phyloP scores from a whole-genome alignment of 768 basidiomycete species.

The Sporobolomyces phaffii region DNA sequence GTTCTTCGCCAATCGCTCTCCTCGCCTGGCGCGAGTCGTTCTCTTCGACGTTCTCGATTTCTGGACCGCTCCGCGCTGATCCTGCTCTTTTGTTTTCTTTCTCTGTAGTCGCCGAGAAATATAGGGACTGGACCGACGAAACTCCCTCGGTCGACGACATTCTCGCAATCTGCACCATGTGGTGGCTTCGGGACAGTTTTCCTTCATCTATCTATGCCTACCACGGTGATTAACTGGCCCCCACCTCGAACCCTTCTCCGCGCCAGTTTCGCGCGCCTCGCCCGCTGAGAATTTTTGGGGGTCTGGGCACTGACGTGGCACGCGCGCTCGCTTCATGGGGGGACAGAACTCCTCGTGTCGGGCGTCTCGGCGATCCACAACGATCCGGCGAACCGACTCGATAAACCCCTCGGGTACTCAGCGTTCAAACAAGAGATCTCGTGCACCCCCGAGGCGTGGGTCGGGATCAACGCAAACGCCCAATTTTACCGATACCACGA shows the following conservation, averaged over 20 bases:
- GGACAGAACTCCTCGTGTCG: neutral
- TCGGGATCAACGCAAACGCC: slow-evolving; percentile 15
- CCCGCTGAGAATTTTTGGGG: neutral
- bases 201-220: slow-evolving; percentile 35
- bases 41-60: too few species aligned
- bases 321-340: neutral
- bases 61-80: neutral
- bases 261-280: neutral
- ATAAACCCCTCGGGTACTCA: slow-evolving; percentile 35
- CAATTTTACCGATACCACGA: slow-evolving; percentile 28
- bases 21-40: slow-evolving; percentile 35
- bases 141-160: slow-evolving; percentile 22
- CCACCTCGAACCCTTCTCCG: neutral
- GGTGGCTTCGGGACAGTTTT: slow-evolving; percentile 30
- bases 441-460: slow-evolving; percentile 24
- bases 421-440: slow-evolving; percentile 22
- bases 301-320: neutral
- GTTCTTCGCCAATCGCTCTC: slow-evolving; percentile 35
- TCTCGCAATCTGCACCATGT: slow-evolving; percentile 28
- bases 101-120: slow-evolving; percentile 41
- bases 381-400: slow-evolving; percentile 9
- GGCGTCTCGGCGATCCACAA: slow-evolving; percentile 23
- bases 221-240: slow-evolving; percentile 14
- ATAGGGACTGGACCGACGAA: slow-evolving; percentile 40
- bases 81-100: neutral